Conservation (phyloP, 768 basidiomycete genomes). For the Chlorophyllum brunneum region DNA sequence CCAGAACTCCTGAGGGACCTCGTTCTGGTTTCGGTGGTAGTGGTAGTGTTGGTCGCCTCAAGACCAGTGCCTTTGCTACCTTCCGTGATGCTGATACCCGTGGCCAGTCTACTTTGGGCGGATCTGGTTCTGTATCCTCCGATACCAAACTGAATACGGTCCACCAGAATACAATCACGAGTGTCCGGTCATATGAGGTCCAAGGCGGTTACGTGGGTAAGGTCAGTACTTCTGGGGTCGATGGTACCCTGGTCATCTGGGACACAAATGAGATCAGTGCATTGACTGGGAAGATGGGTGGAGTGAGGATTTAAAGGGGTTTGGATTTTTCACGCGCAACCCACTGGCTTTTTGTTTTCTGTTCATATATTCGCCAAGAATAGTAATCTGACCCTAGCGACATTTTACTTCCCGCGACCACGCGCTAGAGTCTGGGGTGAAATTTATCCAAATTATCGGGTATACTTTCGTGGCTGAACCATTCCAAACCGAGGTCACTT, state of each 20-base stretch:
- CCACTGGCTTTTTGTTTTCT: background rate
- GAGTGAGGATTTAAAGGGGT: constrained; percentile 16
- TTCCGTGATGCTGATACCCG: constrained; percentile 91
- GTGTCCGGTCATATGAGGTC: constrained; percentile 70
- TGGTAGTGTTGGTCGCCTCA: constrained; percentile 66
- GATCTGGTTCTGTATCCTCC: constrained; percentile 23
- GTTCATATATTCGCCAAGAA: background rate
- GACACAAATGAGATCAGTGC: constrained; percentile 55
- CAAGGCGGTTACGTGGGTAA: constrained; percentile 54
- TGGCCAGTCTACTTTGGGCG: constrained; percentile 39
- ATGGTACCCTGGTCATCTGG: constrained; percentile 94
- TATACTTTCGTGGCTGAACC: too few species aligned
- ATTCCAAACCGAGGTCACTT: too few species aligned
- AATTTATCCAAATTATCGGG: too few species aligned
- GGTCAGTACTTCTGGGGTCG: constrained; percentile 91
- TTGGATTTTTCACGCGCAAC: background rate
- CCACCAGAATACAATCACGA: constrained; percentile 99
- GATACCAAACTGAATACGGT: constrained; percentile 84
- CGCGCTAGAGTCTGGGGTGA: too few species aligned
- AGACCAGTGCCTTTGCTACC: constrained; percentile 89
- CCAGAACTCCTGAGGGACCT: constrained; percentile 36
- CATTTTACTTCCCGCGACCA: too few species aligned
- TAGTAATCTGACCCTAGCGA: background rate
- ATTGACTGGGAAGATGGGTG: constrained; percentile 49
- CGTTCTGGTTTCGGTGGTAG: constrained; percentile 45